Evolutionary conservation across 2,329 filamentous ascomycete genomes (phyloP).

Genomic region (Pezicula rhizophila): DNA sequence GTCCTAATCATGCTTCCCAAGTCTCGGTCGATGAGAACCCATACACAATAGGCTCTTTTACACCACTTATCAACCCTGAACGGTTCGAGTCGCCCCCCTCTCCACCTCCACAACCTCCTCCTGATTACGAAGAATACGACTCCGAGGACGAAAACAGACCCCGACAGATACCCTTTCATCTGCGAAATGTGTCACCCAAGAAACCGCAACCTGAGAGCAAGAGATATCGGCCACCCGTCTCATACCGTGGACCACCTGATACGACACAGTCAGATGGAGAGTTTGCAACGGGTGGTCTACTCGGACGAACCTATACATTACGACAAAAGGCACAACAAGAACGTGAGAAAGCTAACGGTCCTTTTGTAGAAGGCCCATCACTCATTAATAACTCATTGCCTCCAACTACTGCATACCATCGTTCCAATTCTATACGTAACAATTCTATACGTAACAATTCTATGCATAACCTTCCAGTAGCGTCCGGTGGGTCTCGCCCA

Average conservation of each 20-base stretch:
- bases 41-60: slow-evolving; percentile 62
- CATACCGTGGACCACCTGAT: slow-evolving; percentile 17
- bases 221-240: slow-evolving; percentile 19
- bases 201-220: slow-evolving; percentile 9
- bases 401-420: slow-evolving; percentile 23
- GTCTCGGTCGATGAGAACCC: slow-evolving; percentile 43
- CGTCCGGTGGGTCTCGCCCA: neutral
- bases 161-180: slow-evolving; percentile 24
- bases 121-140: slow-evolving; percentile 10
- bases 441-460: slow-evolving; percentile 3
- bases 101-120: neutral
- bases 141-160: slow-evolving; percentile 22
- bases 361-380: slow-evolving; percentile 52
- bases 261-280: slow-evolving; percentile 22
- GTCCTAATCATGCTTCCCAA: slow-evolving; percentile 15
- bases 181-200: slow-evolving; percentile 18
- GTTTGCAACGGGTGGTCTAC: slow-evolving; percentile 39
- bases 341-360: slow-evolving; percentile 20
- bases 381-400: slow-evolving; percentile 40
- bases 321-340: slow-evolving; percentile 31
- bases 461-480: slow-evolving; percentile 10
- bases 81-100: slow-evolving; percentile 37
- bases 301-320: slow-evolving; percentile 43
- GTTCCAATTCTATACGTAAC: slow-evolving; percentile 17
- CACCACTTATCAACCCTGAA: slow-evolving; percentile 59